Evolutionary conservation across 2,329 filamentous ascomycete species (phyloP).

Genomic region (Tolypocladium album): DNA sequence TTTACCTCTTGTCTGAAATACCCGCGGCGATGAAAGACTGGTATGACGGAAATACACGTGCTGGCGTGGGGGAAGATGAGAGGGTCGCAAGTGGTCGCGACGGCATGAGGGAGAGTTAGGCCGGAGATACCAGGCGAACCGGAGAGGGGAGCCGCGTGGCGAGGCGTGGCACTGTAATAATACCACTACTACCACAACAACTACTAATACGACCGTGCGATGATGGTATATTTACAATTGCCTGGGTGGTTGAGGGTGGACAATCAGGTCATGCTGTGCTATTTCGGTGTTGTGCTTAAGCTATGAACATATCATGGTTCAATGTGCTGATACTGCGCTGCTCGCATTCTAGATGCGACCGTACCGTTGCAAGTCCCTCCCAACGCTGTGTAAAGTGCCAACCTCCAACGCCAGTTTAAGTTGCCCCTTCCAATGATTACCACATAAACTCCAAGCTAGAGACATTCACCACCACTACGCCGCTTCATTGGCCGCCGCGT

Average conservation of each 20-base stretch:
- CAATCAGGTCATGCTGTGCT: neutral
- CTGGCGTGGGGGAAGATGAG: neutral
- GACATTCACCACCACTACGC: neutral
- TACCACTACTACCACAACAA: neutral
- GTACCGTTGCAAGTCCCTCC: neutral
- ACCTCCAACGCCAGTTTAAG: neutral
- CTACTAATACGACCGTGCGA: neutral
- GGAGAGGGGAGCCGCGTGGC: neutral
- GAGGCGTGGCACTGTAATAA: neutral
- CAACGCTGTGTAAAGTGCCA: neutral
- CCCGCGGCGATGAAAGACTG: conserved; percentile 1
- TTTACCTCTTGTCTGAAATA: conserved; percentile 8
- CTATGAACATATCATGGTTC: neutral
- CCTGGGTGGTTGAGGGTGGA: neutral
- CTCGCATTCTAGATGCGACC: neutral
- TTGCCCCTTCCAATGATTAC: neutral
- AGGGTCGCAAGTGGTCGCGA: neutral
- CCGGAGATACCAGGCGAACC: no score
- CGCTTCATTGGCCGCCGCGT: neutral
- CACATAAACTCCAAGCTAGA: neutral
- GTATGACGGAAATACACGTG: neutral
- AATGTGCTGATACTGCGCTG: neutral
- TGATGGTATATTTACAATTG: neutral
- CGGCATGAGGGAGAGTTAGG: neutral
- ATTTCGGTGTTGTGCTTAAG: neutral